These are phyloP conservation scores for Nannochloropsis granulata DNA, from an alignment of 108 stramenopile genomes.

Conservation along the genomic window DNA sequence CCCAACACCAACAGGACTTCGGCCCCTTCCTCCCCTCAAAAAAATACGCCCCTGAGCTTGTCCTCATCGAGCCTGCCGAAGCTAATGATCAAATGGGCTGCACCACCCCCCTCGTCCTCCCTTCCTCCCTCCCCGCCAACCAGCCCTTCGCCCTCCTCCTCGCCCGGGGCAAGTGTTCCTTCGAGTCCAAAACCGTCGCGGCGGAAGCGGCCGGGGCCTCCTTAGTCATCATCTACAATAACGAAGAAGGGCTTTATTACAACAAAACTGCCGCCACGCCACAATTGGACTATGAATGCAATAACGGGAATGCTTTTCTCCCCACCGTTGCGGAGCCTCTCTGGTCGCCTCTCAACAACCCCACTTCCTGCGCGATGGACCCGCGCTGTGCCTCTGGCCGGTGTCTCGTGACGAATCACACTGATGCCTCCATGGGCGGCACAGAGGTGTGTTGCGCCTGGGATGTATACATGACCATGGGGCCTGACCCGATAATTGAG, in stretches of 20 bases:
- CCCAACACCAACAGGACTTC: background rate
- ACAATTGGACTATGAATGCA: constrained; percentile 29
- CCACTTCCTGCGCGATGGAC: constrained; percentile 2
- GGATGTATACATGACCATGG: constrained; percentile 26
- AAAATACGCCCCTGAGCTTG: background rate
- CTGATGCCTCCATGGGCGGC: constrained; percentile 3
- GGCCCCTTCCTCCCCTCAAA: background rate
- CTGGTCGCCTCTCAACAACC: constrained; percentile 9
- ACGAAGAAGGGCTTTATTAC: background rate
- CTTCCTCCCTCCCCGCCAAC: background rate
- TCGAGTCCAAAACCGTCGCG: background rate
- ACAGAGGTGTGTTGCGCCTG: constrained; percentile 27
- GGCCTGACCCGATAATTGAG: background rate
- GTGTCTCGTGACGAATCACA: constrained; percentile 23
- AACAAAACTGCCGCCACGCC: background rate
- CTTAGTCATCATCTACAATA: background rate
- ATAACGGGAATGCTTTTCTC: constrained; percentile 24
- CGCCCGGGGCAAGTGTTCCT: background rate
- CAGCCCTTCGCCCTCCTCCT: background rate
- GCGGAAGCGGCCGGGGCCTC: background rate
- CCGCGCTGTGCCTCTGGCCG: constrained; percentile 1
- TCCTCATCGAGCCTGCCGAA: background rate
- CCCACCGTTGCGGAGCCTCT: background rate
- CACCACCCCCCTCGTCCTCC: background rate
- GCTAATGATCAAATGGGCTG: background rate